Base-by-base conservation (phyloP, 2,329 filamentous ascomycete genomes). In the Cryphonectria parasitica region DNA sequence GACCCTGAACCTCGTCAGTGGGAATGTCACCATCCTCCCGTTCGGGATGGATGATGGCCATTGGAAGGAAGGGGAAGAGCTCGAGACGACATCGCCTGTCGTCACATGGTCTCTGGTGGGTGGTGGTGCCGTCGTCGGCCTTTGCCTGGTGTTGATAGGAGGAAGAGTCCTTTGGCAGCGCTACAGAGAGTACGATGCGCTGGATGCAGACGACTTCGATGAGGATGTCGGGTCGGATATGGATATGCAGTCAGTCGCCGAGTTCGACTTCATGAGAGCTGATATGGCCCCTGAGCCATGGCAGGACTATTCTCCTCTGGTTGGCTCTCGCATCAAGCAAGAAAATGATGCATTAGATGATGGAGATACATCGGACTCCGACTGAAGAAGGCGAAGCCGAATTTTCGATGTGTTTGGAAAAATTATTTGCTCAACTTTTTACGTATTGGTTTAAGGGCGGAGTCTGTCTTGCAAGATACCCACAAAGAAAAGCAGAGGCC, bases 1-100 rank as follows among this genome's bases (percentile, higher is more conserved):
- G 49, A 76, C 78, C 41, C 73, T 76, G 56, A 70, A 68, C 54
- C 70, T 66, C 52, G 45, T 25, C 25, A 58, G 43, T n/a, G 69
- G 58, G 34, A 66, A 70, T 31, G 17, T 68, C 25, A 66, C 64
- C 7, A 56, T 72, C 15, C 11, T 66, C 22, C 31, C 54, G 8
- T 63, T 62, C 28, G 61, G 61, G n/a, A 61, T n/a, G 39, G 61
- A 62, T n/a, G 67, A 70, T 17, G 43, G 34, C 43, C 62, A 69
- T 17, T 67, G 56, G 67, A 41, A 49, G 41, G 36, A 64, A 25
- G 60, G 36, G 2, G n/a, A 28, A 4, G 13, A 45, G 49, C 34
- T 43, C 31, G 41, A 6, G 6, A 34, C 34, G 31, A 22, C 34
- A 34, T 43, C 64, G 11, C 4, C 34, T 3, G 31, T 54, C 28